phyloP scores from a whole-genome alignment of 371 early-diverging fungal genomes.

The Sporodiniella umbellata region DNA sequence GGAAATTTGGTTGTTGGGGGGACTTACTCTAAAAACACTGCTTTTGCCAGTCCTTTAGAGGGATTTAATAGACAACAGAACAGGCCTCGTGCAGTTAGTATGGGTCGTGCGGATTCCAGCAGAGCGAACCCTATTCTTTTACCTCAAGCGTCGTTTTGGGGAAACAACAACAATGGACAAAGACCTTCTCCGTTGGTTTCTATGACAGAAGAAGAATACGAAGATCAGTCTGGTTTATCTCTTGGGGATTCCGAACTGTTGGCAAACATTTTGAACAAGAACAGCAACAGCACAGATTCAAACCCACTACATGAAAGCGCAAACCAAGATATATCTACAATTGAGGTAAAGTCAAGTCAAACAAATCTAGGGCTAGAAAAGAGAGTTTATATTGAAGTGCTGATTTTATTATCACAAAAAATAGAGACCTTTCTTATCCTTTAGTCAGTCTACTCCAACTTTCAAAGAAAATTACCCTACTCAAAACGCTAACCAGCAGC shows the following conservation, averaged over 20 bases:
- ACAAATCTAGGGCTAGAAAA: no score
- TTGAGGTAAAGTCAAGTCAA: constrained; percentile 8
- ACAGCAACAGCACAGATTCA: constrained; percentile 2
- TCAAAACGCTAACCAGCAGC: constrained; percentile 17
- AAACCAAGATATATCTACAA: neutral
- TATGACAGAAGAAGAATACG: constrained; percentile 32
- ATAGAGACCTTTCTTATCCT: constrained; percentile 28
- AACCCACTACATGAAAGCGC: neutral
- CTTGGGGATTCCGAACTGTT: constrained; percentile 48
- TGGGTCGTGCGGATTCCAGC: constrained; percentile 54
- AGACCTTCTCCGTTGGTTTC: constrained; percentile 41
- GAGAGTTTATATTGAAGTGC: no score
- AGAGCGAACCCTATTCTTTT: constrained; percentile 1
- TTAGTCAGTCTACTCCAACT: constrained; percentile 38
- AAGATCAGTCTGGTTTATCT: constrained; percentile 29
- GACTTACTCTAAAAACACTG: constrained; percentile 9
- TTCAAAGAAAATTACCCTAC: constrained; percentile 1
- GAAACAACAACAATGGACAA: constrained; percentile 22
- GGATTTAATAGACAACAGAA: constrained; percentile 44
- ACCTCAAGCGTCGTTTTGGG: constrained; percentile 17
- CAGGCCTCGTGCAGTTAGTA: constrained; percentile 59
- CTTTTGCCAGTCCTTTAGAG: constrained; percentile 35
- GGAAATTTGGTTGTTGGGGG: neutral
- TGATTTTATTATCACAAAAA: no score
- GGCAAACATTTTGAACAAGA: constrained; percentile 38